A percentile compares a stretch with the other conserved stretches of the same genome.
phyloP scores from a whole-genome alignment of 1,139 yeast genomes.

The Kluyveromyces sp. region DNA sequence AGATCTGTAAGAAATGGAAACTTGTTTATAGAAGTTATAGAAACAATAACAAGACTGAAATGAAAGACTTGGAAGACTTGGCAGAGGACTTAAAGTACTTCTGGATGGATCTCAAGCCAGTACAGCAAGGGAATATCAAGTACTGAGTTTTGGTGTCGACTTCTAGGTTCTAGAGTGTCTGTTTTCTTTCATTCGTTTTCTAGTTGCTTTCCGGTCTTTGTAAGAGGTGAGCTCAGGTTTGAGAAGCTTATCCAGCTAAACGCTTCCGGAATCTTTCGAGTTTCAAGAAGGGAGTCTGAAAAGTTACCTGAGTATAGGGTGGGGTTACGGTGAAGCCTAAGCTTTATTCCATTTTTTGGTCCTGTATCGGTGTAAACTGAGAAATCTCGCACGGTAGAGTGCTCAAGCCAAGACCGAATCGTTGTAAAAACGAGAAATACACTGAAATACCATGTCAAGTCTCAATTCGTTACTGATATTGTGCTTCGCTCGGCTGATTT shows the following conservation, averaged over 20 bases:
- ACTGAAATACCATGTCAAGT: background rate
- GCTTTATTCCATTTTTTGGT: too few species aligned
- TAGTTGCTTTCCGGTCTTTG: background rate
- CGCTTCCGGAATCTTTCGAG: too few species aligned
- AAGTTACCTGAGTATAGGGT: too few species aligned
- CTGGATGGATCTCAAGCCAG: background rate
- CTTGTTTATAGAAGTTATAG: background rate
- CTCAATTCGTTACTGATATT: background rate
- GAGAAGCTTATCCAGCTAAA: too few species aligned
- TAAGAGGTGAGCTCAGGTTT: too few species aligned
- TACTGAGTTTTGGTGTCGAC: slow-evolving; percentile 1
- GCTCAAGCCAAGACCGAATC: too few species aligned
- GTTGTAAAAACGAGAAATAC: too few species aligned
- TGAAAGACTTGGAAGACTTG: background rate
- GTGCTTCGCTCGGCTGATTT: background rate
- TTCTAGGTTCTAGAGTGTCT: background rate
- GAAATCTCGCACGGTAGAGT: too few species aligned
- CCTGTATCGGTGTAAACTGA: too few species aligned
- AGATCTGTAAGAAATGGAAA: background rate
- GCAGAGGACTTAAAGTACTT: background rate
- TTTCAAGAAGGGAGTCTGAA: too few species aligned
- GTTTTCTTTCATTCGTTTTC: background rate
- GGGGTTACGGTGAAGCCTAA: too few species aligned
- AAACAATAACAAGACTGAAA: background rate
- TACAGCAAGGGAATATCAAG: background rate